Evolutionary conservation across 1,284 basidiomycete genomes (phyloP).

Genomic region (Cutaneotrichosporon arboriforme): DNA sequence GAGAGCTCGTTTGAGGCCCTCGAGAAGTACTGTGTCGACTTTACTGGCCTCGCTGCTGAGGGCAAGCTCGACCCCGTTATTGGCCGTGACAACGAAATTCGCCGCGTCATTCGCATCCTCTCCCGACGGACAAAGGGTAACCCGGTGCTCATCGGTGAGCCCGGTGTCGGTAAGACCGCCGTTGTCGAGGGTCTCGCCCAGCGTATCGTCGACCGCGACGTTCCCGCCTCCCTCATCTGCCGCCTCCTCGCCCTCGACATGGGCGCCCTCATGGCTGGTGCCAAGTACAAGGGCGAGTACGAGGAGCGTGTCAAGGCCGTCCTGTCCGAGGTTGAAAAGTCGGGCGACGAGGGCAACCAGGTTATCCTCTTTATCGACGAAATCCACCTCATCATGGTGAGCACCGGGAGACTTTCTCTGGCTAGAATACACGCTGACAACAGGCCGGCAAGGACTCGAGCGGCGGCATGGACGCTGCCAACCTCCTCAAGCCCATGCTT

Average conservation of each 20-base stretch:
- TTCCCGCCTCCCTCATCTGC: slow-evolving; percentile 78
- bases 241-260: slow-evolving; percentile 74
- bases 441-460: slow-evolving; percentile 36
- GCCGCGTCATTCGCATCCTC: slow-evolving; percentile 64
- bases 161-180: slow-evolving; percentile 88
- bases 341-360: slow-evolving; percentile 70
- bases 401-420: background rate
- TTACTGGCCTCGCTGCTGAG: slow-evolving; percentile 50
- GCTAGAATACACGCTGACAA: slow-evolving; percentile 2
- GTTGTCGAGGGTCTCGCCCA: slow-evolving; percentile 95
- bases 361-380: slow-evolving; percentile 96
- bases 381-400: slow-evolving; percentile 79
- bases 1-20: slow-evolving; percentile 52
- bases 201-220: slow-evolving; percentile 90
- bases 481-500: slow-evolving; percentile 82
- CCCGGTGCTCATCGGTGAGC: slow-evolving; percentile 63
- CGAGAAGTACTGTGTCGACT: slow-evolving; percentile 47
- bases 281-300: slow-evolving; percentile 92
- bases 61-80: slow-evolving; percentile 58
- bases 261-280: slow-evolving; percentile 93
- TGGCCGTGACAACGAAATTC: slow-evolving; percentile 53
- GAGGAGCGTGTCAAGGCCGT: slow-evolving; percentile 95
- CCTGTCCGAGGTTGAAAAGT: slow-evolving; percentile 84
- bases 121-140: slow-evolving; percentile 62
- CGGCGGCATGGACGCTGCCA: slow-evolving; percentile 58